Percentiles rank a stretch among this genome's conserved stretches.
phyloP scores from a whole-genome alignment of 805 yeast species.

The Candida nitratophila region DNA sequence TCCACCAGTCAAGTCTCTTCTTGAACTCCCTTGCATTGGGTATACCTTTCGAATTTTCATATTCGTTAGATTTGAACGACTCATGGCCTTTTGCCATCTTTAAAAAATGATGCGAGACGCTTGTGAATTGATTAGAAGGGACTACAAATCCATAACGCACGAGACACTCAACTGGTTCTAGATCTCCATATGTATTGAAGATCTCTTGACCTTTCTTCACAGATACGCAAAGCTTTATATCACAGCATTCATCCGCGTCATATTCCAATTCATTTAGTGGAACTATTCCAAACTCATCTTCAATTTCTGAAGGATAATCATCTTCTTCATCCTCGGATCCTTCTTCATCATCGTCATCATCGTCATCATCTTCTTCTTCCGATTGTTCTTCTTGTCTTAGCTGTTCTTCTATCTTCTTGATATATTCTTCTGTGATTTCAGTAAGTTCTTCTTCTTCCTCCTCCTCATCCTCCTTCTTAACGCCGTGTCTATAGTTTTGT shows the following conservation, averaged over 20 bases:
- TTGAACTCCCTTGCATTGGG: background rate
- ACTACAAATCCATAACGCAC: constrained; percentile 73
- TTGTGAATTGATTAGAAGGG: background rate
- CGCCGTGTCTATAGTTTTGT: too few relatives aligned
- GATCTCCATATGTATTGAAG: constrained; percentile 78
- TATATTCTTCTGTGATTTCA: constrained; percentile 27
- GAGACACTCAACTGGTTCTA: constrained; percentile 56
- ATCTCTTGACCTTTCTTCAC: constrained; percentile 45
- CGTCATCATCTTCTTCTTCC: constrained; percentile 15
- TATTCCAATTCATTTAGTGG: constrained; percentile 27
- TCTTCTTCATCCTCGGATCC: constrained; percentile 12
- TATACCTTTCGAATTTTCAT: background rate
- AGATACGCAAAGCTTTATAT: constrained; percentile 43
- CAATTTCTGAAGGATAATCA: constrained; percentile 14
- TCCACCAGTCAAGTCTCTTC: background rate
- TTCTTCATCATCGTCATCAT: constrained; percentile 20
- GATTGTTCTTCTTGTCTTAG: constrained; percentile 15
- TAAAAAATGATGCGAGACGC: background rate
- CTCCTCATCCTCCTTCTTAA: constrained; percentile 20
- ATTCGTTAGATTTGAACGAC: too few relatives aligned
- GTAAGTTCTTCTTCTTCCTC: constrained; percentile 15
- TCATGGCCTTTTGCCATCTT: background rate
- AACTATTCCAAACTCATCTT: constrained; percentile 16
- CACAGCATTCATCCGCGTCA: constrained; percentile 57
- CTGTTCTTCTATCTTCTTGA: constrained; percentile 23